These are phyloP conservation scores for Aspergillus pseudoglaucus DNA, from an alignment of 2,329 filamentous ascomycete species.

Conservation along the genomic window DNA sequence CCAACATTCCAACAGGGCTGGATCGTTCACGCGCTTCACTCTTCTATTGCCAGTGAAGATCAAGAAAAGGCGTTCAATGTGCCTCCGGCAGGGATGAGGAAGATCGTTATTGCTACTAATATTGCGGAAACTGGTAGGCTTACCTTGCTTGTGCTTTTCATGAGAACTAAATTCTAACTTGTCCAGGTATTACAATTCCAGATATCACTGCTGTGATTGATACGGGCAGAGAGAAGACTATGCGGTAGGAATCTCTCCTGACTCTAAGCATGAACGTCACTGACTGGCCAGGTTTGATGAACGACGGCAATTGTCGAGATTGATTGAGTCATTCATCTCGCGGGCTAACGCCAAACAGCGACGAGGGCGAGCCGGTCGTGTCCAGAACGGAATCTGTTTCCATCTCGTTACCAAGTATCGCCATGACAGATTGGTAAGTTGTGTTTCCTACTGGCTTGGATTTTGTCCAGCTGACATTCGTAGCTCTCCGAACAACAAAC, in stretches of 20 bases:
- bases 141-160: not conserved
- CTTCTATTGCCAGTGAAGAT: conserved; percentile 90
- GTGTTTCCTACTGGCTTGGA: not conserved
- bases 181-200: conserved; percentile 73
- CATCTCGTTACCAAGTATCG: conserved; percentile 89
- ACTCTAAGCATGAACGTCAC: not conserved
- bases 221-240: conserved; percentile 93
- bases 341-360: conserved; percentile 93
- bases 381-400: conserved; percentile 91
- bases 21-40: conserved; percentile 86
- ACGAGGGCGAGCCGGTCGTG: conserved; percentile 86
- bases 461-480: conserved; percentile 2
- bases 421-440: conserved; percentile 60
- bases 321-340: conserved; percentile 93
- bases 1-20: conserved; percentile 68
- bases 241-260: conserved; percentile 46
- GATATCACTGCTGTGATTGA: conserved; percentile 97
- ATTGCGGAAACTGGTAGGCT: conserved; percentile 81
- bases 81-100: conserved; percentile 73
- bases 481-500: conserved; percentile 87
- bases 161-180: conserved; percentile 3
- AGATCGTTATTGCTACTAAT: conserved; percentile 95
- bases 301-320: conserved; percentile 76
- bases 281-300: conserved; percentile 66
- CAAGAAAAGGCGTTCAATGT: conserved; percentile 88